phyloP scores from a whole-genome alignment of 805 yeast species.

The Metschnikowia henanensis region DNA sequence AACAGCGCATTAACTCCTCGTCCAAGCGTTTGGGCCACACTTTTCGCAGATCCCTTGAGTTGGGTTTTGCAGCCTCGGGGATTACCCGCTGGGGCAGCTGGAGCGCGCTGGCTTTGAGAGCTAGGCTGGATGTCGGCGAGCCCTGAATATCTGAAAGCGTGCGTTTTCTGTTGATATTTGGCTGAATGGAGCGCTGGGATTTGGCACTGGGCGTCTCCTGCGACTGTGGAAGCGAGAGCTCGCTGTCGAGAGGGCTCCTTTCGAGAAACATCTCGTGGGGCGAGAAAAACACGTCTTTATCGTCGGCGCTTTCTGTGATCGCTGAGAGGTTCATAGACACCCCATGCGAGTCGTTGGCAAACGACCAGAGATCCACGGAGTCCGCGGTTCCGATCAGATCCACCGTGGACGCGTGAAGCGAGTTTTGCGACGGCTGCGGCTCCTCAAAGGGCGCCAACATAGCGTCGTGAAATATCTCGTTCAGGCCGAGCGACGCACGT shows the following conservation, averaged over 20 bases:
- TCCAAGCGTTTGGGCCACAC: slow-evolving; percentile 40
- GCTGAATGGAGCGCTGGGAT: not conserved
- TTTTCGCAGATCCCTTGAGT: slow-evolving; percentile 11
- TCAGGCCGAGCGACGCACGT: not conserved
- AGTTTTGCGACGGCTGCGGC: not conserved
- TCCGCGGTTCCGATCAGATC: slow-evolving; percentile 19
- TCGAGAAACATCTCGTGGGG: slow-evolving; percentile 28
- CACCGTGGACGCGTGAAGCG: slow-evolving; percentile 7
- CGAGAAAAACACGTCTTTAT: slow-evolving; percentile 28
- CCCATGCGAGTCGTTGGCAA: slow-evolving; percentile 23
- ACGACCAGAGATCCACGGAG: slow-evolving; percentile 32
- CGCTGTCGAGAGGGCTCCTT: slow-evolving; percentile 4
- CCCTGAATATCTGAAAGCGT: slow-evolving; percentile 15
- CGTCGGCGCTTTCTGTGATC: slow-evolving; percentile 25
- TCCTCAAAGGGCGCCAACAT: slow-evolving; percentile 4
- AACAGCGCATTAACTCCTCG: slow-evolving; percentile 34
- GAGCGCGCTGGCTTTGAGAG: slow-evolving; percentile 34
- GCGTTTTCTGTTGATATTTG: slow-evolving; percentile 5
- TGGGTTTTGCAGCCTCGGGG: not conserved
- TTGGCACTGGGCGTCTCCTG: not conserved
- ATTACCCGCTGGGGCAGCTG: slow-evolving; percentile 25
- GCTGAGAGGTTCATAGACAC: slow-evolving; percentile 23
- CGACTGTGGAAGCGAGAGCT: not conserved
- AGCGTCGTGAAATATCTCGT: not conserved
- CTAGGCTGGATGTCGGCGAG: slow-evolving; percentile 38